Percentiles rank a stretch among this genome's conserved stretches.
These are phyloP conservation scores for Rhodomyrtus psidioides DNA, from an alignment of 441 rosid species.

Conservation along the genomic window DNA sequence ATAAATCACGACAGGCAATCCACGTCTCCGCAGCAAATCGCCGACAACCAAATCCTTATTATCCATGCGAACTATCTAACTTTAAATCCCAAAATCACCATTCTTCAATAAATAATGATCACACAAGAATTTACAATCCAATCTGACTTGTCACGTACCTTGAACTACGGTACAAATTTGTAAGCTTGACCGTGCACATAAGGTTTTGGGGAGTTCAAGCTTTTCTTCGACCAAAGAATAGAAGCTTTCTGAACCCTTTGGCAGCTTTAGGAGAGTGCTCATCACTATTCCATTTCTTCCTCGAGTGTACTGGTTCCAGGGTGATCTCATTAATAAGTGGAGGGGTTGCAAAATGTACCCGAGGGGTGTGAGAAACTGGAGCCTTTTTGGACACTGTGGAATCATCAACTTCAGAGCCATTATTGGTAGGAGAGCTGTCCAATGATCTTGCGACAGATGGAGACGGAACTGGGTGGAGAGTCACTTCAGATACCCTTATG, in stretches of 20 bases:
- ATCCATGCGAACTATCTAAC: not conserved
- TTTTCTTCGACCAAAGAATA: conserved; percentile 66
- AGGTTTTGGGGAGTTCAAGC: not conserved
- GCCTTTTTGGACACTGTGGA: conserved; percentile 9
- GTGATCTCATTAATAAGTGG: conserved; percentile 30
- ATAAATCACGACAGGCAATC: not conserved
- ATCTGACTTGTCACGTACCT: not conserved
- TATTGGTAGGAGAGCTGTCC: conserved; percentile 18
- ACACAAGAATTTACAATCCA: not conserved
- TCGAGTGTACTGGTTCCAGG: conserved; percentile 34
- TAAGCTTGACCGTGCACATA: not conserved
- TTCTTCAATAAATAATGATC: not conserved
- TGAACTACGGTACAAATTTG: not conserved
- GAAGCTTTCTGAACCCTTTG: conserved; percentile 84
- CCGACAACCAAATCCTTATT: not conserved
- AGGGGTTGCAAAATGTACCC: conserved; percentile 61
- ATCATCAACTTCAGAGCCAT: conserved; percentile 10
- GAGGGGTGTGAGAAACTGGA: conserved; percentile 30
- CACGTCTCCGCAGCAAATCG: not conserved
- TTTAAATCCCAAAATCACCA: not conserved
- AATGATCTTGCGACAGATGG: conserved; percentile 20
- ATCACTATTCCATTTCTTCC: conserved; percentile 87
- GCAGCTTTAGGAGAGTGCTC: conserved; percentile 71
- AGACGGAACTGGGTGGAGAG: conserved; percentile 14
- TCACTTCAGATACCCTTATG: conserved; percentile 17